Conservation (phyloP, 2,329 filamentous ascomycete genomes). For the Botrytis fragariae region DNA sequence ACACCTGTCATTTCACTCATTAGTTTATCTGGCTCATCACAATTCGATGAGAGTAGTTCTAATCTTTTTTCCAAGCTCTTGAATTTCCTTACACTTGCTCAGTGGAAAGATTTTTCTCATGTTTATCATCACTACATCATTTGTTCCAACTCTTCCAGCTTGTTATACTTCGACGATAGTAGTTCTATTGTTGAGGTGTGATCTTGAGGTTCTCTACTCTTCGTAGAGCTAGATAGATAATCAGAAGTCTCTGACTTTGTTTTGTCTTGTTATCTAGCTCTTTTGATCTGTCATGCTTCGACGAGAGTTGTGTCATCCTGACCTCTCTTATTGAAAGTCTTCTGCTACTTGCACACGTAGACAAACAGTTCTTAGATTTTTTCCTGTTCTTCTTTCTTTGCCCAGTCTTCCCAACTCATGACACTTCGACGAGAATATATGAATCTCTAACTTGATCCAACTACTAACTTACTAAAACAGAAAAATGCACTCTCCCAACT, state of each 20-base stretch:
- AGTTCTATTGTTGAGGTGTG: too few species aligned
- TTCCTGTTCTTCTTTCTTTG: neutral
- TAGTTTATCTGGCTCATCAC: neutral
- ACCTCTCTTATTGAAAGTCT: rapidly evolving
- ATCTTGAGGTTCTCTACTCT: too few species aligned
- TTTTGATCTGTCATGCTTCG: rapidly evolving
- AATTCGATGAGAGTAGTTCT: neutral
- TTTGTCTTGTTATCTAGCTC: neutral
- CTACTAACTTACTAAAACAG: neutral
- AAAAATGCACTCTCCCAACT: rapidly evolving
- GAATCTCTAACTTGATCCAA: neutral
- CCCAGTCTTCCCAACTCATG: rapidly evolving
- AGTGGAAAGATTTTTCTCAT: too few species aligned
- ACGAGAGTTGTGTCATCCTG: neutral
- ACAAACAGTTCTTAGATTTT: neutral
- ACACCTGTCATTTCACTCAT: too few species aligned
- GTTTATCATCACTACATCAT: too few species aligned
- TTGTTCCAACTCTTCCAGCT: too few species aligned
- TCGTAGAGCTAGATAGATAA: too few species aligned
- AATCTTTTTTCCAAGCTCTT: rapidly evolving
- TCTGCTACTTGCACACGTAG: neutral
- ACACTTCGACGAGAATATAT: neutral
- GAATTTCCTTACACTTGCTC: neutral
- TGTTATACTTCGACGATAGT: too few species aligned
- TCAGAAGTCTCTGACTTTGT: neutral